Percentiles rank a stretch among this genome's conserved stretches.
Conservation (phyloP, 2,329 filamentous ascomycete genomes). For the Colletotrichum limetticola region DNA sequence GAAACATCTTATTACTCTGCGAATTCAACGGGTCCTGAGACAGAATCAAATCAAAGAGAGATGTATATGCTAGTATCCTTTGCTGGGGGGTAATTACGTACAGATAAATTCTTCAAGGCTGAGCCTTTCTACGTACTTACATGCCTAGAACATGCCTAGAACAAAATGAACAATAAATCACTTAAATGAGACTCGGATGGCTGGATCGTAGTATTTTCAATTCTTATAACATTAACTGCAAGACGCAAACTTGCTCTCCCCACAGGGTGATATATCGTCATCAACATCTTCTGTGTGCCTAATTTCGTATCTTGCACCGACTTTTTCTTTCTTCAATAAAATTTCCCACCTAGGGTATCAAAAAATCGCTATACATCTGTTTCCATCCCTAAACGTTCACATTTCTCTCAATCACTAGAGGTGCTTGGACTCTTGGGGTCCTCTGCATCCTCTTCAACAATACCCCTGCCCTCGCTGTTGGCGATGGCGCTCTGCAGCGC, state of each 20-base stretch:
- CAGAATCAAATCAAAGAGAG: no score
- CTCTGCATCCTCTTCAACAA: conserved; percentile 36
- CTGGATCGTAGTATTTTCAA: neutral
- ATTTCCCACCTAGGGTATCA: conserved; percentile 30
- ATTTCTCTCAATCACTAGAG: conserved; percentile 13
- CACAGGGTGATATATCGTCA: neutral
- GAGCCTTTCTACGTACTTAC: no score
- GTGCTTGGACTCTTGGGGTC: conserved; percentile 18
- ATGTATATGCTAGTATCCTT: no score
- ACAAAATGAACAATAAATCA: no score
- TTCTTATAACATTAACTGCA: neutral
- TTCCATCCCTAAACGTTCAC: neutral
- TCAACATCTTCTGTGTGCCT: conserved; percentile 1
- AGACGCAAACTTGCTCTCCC: neutral
- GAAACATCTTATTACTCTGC: no score
- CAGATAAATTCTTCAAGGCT: no score
- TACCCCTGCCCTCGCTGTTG: conserved; percentile 72
- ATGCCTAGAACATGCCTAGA: no score
- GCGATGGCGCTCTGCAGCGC: conserved; percentile 88
- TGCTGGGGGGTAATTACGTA: no score
- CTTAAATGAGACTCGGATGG: no score
- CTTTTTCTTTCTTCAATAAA: conserved; percentile 7
- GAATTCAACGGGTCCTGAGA: no score
- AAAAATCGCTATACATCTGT: conserved; percentile 24
- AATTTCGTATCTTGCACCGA: neutral